Evolutionary conservation across 495 filamentous ascomycete genomes (phyloP).

Genomic region (Penicillium waksmanii): DNA sequence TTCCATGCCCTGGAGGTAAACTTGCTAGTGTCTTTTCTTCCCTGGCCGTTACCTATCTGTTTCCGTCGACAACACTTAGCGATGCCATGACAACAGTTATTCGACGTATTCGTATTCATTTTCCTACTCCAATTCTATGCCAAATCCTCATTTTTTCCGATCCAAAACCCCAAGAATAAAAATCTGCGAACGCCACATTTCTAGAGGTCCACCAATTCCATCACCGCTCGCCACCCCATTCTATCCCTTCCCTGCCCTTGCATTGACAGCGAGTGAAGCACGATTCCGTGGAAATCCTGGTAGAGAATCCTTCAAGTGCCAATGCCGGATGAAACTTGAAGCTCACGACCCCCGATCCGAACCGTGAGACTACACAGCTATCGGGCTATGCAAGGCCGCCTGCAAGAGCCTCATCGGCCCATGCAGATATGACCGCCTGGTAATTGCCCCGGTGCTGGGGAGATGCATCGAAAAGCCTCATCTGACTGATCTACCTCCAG

Average conservation of each 20-base stretch:
- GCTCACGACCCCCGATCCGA: not conserved
- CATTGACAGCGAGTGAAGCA: not conserved
- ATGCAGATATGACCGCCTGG: not conserved
- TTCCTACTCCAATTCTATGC: not conserved
- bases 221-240: not conserved
- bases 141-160: not conserved
- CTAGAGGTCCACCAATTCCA: not conserved
- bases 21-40: too few species aligned
- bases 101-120: not conserved
- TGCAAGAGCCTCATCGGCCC: not conserved
- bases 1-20: too few species aligned
- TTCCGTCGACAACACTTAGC: too few species aligned
- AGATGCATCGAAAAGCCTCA: not conserved
- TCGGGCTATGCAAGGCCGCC: not conserved
- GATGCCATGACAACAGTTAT: too few species aligned
- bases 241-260: not conserved
- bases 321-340: not conserved
- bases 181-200: not conserved
- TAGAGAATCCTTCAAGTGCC: not conserved
- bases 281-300: not conserved
- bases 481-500: not conserved
- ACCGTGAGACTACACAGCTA: not conserved
- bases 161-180: not conserved
- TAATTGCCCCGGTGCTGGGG: not conserved
- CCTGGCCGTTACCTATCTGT: too few species aligned